Base-by-base conservation (phyloP, 345 rosid species). In the Rubroshorea leprosula region DNA sequence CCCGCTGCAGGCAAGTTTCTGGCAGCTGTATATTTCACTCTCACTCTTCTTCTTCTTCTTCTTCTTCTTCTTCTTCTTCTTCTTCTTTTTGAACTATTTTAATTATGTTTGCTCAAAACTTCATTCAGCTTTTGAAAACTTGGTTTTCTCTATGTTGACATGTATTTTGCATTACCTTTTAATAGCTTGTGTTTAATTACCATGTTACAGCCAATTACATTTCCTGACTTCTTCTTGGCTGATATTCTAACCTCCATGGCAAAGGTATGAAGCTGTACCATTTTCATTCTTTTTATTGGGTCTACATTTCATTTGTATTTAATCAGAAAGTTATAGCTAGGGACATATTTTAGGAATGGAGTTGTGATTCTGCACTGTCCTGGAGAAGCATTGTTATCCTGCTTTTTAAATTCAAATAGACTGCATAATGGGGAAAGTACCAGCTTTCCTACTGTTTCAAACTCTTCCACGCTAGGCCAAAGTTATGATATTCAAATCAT, bases 211-310 rank as follows among this genome's bases (percentile, higher is more conserved):
- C 83, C 95, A 71, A 90, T 93, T 64, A 63, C 97, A 52, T 93
- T 93, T 78, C 78, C 91, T 21, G 97, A 93, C 86, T 93, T 89
- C 79, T 93, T 93, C 60, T 66, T 93, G 85, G 97, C 97, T 20
- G 99, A 89, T 76, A 89, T 93, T 50, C 68, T 89, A 61, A 93
- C 99, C 41, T 93, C 97, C 23, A 89, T 89, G 97, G 83, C 95
- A 55, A 93, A 93, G 99, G 99, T 93, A 77, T 61, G 78, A 49
- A 57, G 45, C 49, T 70, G 11, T 24, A 19, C 10, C 60, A 35
- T 61, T 5, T 44, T 65, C 12, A 15, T 39, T 51, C 26, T 20
- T 44, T 54, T 55, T 59, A 41, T 65, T 14, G 47, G 16, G 47
- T 44, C 47, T 44, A 6, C 16, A 13, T 44, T 44, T 44, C 14